Evolutionary conservation across 176 grass and related monocot genomes (phyloP).

Genomic region (Bolboschoenus planiculmis): DNA sequence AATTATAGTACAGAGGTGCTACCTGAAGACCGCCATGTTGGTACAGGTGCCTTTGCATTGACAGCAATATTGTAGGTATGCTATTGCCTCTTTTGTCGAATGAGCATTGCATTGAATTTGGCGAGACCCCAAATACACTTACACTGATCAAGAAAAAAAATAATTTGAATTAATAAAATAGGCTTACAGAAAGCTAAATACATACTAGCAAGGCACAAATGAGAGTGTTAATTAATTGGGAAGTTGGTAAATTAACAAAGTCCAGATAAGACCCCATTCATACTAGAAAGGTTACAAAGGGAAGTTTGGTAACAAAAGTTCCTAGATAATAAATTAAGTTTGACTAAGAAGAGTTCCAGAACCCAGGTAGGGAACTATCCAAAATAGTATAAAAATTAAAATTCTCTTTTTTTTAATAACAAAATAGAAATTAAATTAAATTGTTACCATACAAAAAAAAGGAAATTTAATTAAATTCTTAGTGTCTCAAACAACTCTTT

Average conservation of each 20-base stretch:
- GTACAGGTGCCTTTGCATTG: slow-evolving; percentile 81
- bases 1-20: background rate
- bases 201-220: background rate
- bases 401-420: background rate
- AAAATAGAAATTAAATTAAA: background rate
- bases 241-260: slow-evolving; percentile 2
- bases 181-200: background rate
- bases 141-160: slow-evolving; percentile 32
- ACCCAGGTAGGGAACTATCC: background rate
- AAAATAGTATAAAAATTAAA: background rate
- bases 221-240: slow-evolving; percentile 6
- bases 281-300: background rate
- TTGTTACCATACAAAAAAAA: too few relatives aligned
- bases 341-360: background rate
- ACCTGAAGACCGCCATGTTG: slow-evolving; percentile 66
- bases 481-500: background rate
- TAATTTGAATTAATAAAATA: background rate
- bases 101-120: slow-evolving; percentile 85
- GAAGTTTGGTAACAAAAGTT: background rate
- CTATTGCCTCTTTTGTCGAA: slow-evolving; percentile 84
- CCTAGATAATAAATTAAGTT: background rate
- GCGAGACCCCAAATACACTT: slow-evolving; percentile 85
- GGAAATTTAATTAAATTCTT: too few relatives aligned
- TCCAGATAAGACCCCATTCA: background rate
- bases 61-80: slow-evolving; percentile 69